A percentile compares a stretch with the other conserved stretches of the same genome.
phyloP scores from a whole-genome alignment of 345 rosid genomes.

The Syzygium jambos region DNA sequence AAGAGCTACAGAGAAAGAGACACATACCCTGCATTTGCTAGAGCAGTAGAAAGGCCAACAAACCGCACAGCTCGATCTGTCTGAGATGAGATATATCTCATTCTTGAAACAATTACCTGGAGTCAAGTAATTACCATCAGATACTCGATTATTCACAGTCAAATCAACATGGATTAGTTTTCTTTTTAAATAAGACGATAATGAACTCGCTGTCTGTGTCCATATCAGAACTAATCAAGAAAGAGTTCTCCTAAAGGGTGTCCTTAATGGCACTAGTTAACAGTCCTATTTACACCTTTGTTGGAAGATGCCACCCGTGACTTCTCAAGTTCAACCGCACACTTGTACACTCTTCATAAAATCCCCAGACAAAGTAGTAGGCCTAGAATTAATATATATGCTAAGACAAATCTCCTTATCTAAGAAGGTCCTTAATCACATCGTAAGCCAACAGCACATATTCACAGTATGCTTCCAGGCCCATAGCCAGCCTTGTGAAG shows the following conservation, averaged over 20 bases:
- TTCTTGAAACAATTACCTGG: conserved; percentile 97
- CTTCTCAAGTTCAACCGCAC: not conserved
- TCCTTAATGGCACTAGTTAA: not conserved
- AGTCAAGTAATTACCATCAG: conserved; percentile 2
- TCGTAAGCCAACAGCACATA: not conserved
- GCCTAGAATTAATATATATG: not conserved
- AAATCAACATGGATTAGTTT: not conserved
- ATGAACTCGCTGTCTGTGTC: not conserved
- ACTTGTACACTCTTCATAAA: not conserved
- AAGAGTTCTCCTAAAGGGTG: not conserved
- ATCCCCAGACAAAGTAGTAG: not conserved
- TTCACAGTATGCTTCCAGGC: not conserved
- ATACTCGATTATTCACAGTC: not conserved
- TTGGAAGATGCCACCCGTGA: not conserved
- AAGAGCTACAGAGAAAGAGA: not conserved
- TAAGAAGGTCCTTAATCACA: not conserved
- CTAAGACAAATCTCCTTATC: not conserved
- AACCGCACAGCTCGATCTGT: conserved; percentile 89
- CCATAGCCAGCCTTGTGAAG: not conserved
- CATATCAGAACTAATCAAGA: not conserved
- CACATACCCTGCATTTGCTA: conserved; percentile 90
- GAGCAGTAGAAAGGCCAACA: conserved; percentile 93
- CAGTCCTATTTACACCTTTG: not conserved
- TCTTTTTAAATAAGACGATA: not conserved
- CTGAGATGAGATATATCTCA: conserved; percentile 99